Evolutionary conservation across 306 rosid species (phyloP), one percentile per base, ranked within the genome.

Genomic region (Carpinus viminea): DNA sequence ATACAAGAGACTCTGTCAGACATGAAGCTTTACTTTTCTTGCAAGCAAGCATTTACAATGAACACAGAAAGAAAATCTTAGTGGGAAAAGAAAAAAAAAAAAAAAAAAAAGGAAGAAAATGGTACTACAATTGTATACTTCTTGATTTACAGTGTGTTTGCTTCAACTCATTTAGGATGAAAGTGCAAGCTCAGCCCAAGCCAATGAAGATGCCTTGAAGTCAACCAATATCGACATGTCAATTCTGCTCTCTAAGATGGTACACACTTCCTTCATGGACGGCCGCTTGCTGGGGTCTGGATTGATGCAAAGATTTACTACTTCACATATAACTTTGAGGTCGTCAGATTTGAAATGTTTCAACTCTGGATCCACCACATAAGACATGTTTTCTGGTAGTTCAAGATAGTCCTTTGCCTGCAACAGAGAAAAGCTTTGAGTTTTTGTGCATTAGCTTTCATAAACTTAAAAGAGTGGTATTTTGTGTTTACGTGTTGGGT

Each of bases 101-200:
- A 80, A 38, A 41, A 69, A 50, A 69, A 68, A 70, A 73, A 71
- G 54, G 50, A 74, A 78, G 75, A 82, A 76, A 43, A 54, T 15
- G 56, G 80, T 84, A 89, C 61, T 71, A 76, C 75, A 73, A 68
- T 41, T 65, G 80, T 87, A 80, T 88, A 83, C 78, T 79, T 66
- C 87, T 41, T 89, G 84, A 82, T 90, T 70, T 85, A 88, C 90
- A 79, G 80, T 82, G 84, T 86, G 92, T 87, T 90, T 89, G 86
- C 85, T 87, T 75, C 59, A 62, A 76, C 81, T 82, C 56, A 47
- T 59, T 83, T 77, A 89, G 18, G 99, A 88, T 76, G 84, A 86
- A 78, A 96, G 98, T 43, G 93, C 98, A 83, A 93, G 97, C 73
- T 96, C 98, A 47, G 98, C 99, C 99, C 99, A 96, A 34, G 99